phyloP scores from a whole-genome alignment of 768 basidiomycete genomes.

The Lentinula lateritia region DNA sequence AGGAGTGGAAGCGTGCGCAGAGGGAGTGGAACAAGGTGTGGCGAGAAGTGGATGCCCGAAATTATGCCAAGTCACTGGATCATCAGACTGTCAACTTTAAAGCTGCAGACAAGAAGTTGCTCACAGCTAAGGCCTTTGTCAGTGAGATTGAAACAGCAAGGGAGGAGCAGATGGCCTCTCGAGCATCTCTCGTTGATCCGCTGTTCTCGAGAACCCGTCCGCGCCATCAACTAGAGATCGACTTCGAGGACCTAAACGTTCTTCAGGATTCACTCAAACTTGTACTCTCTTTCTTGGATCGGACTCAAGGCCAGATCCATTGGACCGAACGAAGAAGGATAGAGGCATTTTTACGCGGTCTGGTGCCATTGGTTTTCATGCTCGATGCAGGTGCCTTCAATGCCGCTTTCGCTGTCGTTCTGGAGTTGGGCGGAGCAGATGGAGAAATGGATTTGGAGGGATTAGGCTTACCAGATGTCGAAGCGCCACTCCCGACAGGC shows the following conservation, averaged over 20 bases:
- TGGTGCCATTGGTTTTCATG: conserved; percentile 74
- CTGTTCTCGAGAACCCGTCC: conserved; percentile 57
- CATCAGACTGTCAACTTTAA: conserved; percentile 92
- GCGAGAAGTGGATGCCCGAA: conserved; percentile 93
- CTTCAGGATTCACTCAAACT: conserved; percentile 87
- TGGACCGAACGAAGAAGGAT: conserved; percentile 72
- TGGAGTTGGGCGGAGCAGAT: conserved; percentile 50
- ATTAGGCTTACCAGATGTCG: conserved; percentile 28
- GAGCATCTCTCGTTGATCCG: conserved; percentile 55
- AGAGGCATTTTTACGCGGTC: conserved; percentile 75
- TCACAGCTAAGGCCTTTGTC: conserved; percentile 70
- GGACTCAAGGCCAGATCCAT: conserved; percentile 71
- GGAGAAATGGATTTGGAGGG: conserved; percentile 20
- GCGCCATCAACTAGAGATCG: conserved; percentile 76
- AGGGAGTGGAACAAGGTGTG: conserved; percentile 99
- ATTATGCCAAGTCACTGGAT: conserved; percentile 90
- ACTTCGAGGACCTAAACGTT: conserved; percentile 67
- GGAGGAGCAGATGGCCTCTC: conserved; percentile 75
- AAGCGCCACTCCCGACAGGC: conserved; percentile 28
- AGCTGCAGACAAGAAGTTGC: conserved; percentile 80
- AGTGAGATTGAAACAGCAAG: conserved; percentile 80
- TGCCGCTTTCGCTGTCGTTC: conserved; percentile 56
- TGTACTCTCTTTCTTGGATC: conserved; percentile 85
- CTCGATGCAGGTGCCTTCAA: conserved; percentile 68
- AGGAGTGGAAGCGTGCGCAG: conserved; percentile 97